These are phyloP conservation scores for Blastobotrys robertii DNA, from an alignment of 805 yeast species.

Conservation along the genomic window DNA sequence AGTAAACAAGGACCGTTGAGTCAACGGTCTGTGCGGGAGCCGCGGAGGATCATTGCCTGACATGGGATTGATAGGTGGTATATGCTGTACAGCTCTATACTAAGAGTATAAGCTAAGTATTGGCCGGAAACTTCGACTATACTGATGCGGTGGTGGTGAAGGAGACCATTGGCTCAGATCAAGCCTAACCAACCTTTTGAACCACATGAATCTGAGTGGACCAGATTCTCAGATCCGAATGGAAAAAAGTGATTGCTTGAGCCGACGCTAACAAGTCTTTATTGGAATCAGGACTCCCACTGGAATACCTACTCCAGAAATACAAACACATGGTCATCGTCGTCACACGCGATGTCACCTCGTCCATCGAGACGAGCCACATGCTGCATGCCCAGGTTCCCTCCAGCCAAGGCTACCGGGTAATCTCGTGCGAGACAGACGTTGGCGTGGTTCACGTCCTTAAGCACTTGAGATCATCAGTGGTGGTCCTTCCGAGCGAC, in stretches of 20 bases:
- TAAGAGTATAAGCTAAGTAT: too few relatives aligned
- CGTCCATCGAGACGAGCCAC: constrained; percentile 6
- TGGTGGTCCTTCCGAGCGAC: constrained; percentile 16
- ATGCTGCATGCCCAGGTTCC: constrained; percentile 18
- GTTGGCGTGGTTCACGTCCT: constrained; percentile 46
- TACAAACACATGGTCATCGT: constrained; percentile 26
- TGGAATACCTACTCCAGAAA: constrained; percentile 10
- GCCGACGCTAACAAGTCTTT: constrained; percentile 10
- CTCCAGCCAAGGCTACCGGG: constrained; percentile 21
- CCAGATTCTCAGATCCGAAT: too few relatives aligned
- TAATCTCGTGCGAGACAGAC: constrained; percentile 39
- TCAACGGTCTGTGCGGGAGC: constrained; percentile 3
- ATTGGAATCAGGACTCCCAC: constrained; percentile 12
- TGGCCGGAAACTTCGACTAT: too few relatives aligned
- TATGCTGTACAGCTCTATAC: constrained; percentile 3
- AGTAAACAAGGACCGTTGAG: constrained; percentile 2
- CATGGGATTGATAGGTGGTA: constrained; percentile 8
- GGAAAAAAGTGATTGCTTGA: too few relatives aligned
- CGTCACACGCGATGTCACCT: constrained; percentile 25
- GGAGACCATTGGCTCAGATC: too few relatives aligned
- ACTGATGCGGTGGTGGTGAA: too few relatives aligned
- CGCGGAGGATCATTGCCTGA: background rate
- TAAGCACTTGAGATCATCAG: constrained; percentile 38
- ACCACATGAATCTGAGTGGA: too few relatives aligned
- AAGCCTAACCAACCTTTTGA: too few relatives aligned